Evolutionary conservation across 208 protist genomes (phyloP).

Genomic region (Acanthamoeba lenticulata): DNA sequence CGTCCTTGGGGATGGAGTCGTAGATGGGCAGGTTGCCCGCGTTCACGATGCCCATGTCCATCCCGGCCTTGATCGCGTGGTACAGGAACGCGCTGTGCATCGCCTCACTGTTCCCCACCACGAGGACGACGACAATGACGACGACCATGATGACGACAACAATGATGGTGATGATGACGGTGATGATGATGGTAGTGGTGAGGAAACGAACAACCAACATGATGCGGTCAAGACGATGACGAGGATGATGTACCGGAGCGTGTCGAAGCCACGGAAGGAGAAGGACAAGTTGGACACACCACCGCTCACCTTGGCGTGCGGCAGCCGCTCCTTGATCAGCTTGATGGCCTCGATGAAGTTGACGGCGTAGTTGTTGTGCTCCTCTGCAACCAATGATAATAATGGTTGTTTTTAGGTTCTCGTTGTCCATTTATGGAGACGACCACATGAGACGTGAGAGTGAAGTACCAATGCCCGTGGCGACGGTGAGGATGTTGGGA

Average conservation of each 20-base stretch:
- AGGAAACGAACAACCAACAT: too few species aligned
- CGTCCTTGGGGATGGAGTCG: slow-evolving; percentile 92
- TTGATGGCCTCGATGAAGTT: slow-evolving; percentile 94
- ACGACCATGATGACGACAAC: slow-evolving; percentile 61
- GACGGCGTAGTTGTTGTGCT: slow-evolving; percentile 97
- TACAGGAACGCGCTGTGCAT: slow-evolving; percentile 93
- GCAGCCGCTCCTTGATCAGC: neutral
- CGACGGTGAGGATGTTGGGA: slow-evolving; percentile 97
- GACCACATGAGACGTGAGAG: neutral
- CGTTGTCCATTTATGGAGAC: neutral
- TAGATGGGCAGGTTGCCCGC: slow-evolving; percentile 94
- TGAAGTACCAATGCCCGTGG: slow-evolving; percentile 90
- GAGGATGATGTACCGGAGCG: slow-evolving; percentile 57
- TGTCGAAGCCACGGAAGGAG: slow-evolving; percentile 92
- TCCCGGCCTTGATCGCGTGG: slow-evolving; percentile 86
- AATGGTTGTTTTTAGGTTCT: neutral
- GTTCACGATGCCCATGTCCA: slow-evolving; percentile 98
- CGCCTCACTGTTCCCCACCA: slow-evolving; percentile 68
- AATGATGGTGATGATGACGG: too few species aligned
- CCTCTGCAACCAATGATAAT: slow-evolving; percentile 80
- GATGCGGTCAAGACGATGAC: too few species aligned
- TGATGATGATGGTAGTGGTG: too few species aligned
- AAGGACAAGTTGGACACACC: slow-evolving; percentile 98
- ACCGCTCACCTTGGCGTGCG: slow-evolving; percentile 86
- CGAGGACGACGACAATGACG: slow-evolving; percentile 3